Evolutionary conservation across 169 alveolate species (phyloP).

Genomic region (Plasmodium gaboni): DNA sequence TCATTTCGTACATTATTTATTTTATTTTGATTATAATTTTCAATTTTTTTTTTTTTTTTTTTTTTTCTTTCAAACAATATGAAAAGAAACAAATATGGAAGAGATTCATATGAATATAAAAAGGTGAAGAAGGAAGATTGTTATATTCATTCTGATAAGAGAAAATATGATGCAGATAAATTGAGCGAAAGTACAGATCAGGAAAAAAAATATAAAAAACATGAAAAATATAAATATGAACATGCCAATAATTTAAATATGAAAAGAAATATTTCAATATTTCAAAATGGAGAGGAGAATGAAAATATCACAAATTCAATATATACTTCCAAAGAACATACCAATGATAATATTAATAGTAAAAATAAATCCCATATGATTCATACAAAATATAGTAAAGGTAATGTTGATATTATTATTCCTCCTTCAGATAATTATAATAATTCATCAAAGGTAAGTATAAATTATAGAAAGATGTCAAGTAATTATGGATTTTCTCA

Average conservation of each 20-base stretch:
- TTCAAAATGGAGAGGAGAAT: no score
- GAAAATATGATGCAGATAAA: conserved; percentile 8
- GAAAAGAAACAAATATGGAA: conserved; percentile 20
- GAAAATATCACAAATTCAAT: no score
- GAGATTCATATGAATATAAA: conserved; percentile 24
- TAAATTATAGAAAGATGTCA: background rate
- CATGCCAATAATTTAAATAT: no score
- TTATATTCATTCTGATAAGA: conserved; percentile 9
- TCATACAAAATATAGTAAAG: no score
- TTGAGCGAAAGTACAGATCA: background rate
- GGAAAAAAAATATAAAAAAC: background rate
- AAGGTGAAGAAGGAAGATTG: conserved; percentile 7
- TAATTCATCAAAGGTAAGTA: background rate
- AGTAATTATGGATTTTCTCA: background rate
- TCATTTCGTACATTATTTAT: background rate
- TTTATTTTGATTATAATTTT: background rate
- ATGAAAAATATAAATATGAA: background rate
- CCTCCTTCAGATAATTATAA: no score
- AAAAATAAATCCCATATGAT: no score
- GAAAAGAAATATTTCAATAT: no score
- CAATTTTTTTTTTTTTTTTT: background rate
- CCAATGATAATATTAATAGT: no score
- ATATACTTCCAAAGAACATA: no score
- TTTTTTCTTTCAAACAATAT: conserved; percentile 10
- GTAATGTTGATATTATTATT: no score